Evolutionary conservation across 345 rosid species (phyloP).

Genomic region (Pistacia integerrima): DNA sequence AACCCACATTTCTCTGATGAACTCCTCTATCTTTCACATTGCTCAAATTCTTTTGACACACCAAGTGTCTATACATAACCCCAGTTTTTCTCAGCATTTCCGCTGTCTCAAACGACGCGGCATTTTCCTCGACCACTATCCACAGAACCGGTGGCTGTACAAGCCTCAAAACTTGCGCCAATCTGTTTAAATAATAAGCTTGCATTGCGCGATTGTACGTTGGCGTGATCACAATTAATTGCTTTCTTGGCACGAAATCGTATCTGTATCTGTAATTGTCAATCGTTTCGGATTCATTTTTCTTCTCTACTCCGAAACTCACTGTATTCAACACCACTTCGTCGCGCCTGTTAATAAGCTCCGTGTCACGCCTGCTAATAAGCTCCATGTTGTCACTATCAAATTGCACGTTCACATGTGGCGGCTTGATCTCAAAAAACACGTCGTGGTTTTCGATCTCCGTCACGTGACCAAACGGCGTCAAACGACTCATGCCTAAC

Average conservation of each 20-base stretch:
- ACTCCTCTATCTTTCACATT: slow-evolving; percentile 71
- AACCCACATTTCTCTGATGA: slow-evolving; percentile 71
- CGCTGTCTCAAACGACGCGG: slow-evolving; percentile 75
- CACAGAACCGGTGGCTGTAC: slow-evolving; percentile 82
- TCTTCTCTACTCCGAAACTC: slow-evolving; percentile 26
- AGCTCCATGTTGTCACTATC: slow-evolving; percentile 28
- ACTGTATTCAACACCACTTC: slow-evolving; percentile 36
- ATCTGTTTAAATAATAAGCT: slow-evolving; percentile 69
- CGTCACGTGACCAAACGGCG: slow-evolving; percentile 54
- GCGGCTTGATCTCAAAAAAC: slow-evolving; percentile 68
- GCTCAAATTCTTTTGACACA: slow-evolving; percentile 51
- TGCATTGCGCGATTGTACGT: slow-evolving; percentile 82
- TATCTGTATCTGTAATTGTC: slow-evolving; percentile 19
- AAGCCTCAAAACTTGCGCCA: slow-evolving; percentile 77
- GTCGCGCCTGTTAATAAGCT: neutral
- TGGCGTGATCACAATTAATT: slow-evolving; percentile 79
- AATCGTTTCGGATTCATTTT: slow-evolving; percentile 13
- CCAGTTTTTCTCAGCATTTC: slow-evolving; percentile 81
- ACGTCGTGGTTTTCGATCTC: slow-evolving; percentile 47
- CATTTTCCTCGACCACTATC: slow-evolving; percentile 83
- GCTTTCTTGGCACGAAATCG: slow-evolving; percentile 58
- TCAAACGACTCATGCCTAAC: slow-evolving; percentile 42
- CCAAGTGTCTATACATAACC: slow-evolving; percentile 86
- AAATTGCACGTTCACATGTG: slow-evolving; percentile 46
- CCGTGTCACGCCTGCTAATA: slow-evolving; percentile 14